Evolutionary conservation across 2,329 filamentous ascomycete species (phyloP).

Genomic region (Sporothrix pseudoabietina): DNA sequence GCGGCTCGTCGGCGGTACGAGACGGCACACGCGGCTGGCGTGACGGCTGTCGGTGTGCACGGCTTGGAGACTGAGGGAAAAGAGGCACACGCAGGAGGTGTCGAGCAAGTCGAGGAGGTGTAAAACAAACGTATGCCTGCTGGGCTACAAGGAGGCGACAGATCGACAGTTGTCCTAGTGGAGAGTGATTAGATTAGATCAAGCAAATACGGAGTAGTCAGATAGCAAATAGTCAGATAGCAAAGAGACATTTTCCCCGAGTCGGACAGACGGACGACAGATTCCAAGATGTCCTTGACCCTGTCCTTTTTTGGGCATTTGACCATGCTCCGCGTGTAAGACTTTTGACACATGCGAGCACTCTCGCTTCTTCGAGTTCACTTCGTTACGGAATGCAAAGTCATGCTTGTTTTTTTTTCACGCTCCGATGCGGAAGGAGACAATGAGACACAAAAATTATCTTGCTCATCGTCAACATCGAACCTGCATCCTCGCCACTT

Average conservation of each 20-base stretch:
- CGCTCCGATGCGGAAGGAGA: neutral
- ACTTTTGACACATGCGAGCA: neutral
- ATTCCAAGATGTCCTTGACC: neutral
- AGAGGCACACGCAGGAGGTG: neutral
- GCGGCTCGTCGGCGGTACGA: constrained; percentile 13
- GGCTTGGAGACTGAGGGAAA: neutral
- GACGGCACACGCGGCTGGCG: constrained; percentile 19
- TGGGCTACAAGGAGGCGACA: neutral
- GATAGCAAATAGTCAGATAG: too few species aligned
- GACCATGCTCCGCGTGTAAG: too few species aligned
- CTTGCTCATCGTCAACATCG: neutral
- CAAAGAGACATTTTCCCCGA: too few species aligned
- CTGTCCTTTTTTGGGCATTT: too few species aligned
- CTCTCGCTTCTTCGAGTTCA: neutral
- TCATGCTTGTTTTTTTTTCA: neutral
- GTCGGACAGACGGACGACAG: too few species aligned
- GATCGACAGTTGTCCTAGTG: neutral
- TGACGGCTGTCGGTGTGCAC: constrained; percentile 7
- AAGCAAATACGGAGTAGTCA: too few species aligned
- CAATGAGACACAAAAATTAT: neutral
- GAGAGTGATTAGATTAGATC: neutral
- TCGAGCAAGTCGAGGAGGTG: neutral
- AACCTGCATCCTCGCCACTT: neutral
- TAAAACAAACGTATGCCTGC: neutral
- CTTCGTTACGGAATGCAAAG: neutral